A percentile compares a stretch with the other conserved stretches of the same genome.
Conservation (phyloP, 139 green algal genomes). For the Coccomyxa sp. region DNA sequence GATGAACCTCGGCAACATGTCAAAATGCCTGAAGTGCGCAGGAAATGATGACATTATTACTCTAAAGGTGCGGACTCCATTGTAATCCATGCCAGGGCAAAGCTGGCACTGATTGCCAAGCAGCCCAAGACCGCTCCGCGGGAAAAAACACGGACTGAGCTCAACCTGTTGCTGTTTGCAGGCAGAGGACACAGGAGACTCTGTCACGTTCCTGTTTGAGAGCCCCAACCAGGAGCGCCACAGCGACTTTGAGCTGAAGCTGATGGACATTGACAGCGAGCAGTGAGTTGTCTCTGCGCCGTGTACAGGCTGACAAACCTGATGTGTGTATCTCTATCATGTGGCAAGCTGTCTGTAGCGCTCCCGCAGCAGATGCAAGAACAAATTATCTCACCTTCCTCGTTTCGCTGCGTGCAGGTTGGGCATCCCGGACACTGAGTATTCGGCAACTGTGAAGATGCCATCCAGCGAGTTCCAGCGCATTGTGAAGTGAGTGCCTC, state of each 20-base stretch:
- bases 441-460: conserved; percentile 85
- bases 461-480: conserved; percentile 89
- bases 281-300: conserved; percentile 42
- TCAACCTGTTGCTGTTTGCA: background rate
- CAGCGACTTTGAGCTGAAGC: conserved; percentile 97
- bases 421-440: conserved; percentile 94
- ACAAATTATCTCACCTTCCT: no score
- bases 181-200: conserved; percentile 89
- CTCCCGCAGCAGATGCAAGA: no score
- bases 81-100: background rate
- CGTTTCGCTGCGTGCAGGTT: conserved; percentile 38
- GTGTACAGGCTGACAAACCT: no score
- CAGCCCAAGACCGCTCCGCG: no score
- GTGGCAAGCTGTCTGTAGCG: no score
- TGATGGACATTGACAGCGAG: conserved; percentile 99
- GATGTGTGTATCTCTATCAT: no score
- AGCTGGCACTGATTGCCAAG: no score
- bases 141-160: background rate
- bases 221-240: conserved; percentile 77
- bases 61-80: conserved; percentile 58
- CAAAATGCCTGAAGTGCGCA: conserved; percentile 98
- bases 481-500: conserved; percentile 57
- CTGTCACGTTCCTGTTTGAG: conserved; percentile 97
- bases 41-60: conserved; percentile 96
- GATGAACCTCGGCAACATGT: conserved; percentile 92